These are phyloP conservation scores for Annulohypoxylon bovei DNA, from an alignment of 495 filamentous ascomycete genomes.

Conservation along the genomic window DNA sequence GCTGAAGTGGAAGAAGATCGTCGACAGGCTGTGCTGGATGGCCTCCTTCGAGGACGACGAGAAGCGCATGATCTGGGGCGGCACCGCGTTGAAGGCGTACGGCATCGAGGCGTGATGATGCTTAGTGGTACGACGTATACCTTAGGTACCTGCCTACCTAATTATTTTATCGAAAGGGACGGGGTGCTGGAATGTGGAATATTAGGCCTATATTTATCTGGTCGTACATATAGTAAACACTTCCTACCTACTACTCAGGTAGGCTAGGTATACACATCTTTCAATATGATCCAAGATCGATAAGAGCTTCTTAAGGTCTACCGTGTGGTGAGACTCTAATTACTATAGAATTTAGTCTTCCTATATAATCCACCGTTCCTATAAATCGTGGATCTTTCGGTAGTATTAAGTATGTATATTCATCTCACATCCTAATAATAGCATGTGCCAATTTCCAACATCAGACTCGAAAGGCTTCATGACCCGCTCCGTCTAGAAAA, in stretches of 20 bases:
- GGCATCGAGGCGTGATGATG: slow-evolving; percentile 53
- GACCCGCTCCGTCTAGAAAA: slow-evolving; percentile 30
- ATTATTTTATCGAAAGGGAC: not conserved
- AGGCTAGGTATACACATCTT: not conserved
- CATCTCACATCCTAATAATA: not conserved
- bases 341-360: not conserved
- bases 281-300: slow-evolving; percentile 3
- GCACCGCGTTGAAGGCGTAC: slow-evolving; percentile 74
- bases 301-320: not conserved
- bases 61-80: slow-evolving; percentile 72
- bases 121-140: not conserved
- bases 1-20: slow-evolving; percentile 67
- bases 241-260: not conserved
- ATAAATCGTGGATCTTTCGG: not conserved
- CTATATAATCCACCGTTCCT: not conserved
- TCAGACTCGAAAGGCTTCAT: not conserved
- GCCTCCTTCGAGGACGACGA: slow-evolving; percentile 66
- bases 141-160: not conserved
- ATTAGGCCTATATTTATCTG: not conserved
- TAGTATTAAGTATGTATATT: slow-evolving; percentile 18
- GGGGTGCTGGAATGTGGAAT: not conserved
- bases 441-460: slow-evolving; percentile 20
- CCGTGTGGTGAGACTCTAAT: not conserved
- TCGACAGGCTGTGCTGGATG: slow-evolving; percentile 68
- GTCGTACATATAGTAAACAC: not conserved